These are phyloP conservation scores for Fusarium nygamai DNA, from an alignment of 2,329 filamentous ascomycete genomes.

Conservation along the genomic window DNA sequence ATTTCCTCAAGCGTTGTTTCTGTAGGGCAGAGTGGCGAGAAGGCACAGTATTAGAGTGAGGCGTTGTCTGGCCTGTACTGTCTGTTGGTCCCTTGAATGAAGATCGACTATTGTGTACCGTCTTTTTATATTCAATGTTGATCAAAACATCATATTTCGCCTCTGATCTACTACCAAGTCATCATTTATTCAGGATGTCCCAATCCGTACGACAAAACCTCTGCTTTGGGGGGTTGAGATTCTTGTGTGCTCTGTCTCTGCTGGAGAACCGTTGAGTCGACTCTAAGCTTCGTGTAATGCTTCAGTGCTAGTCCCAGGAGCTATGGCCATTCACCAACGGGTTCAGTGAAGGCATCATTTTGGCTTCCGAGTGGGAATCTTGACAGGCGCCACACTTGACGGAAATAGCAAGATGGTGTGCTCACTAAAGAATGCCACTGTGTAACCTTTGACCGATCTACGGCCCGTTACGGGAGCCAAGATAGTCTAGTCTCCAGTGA, in stretches of 20 bases:
- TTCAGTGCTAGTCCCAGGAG: slow-evolving; percentile 12
- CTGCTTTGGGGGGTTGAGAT: slow-evolving; percentile 1
- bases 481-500: background rate
- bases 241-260: background rate
- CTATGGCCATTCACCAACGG: slow-evolving; percentile 7
- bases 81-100: background rate
- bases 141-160: background rate
- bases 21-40: slow-evolving; percentile 7
- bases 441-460: background rate
- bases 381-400: slow-evolving; percentile 5
- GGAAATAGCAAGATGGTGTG: slow-evolving; percentile 15
- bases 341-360: background rate
- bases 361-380: slow-evolving; percentile 20
- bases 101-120: background rate
- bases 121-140: background rate
- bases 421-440: slow-evolving; percentile 6
- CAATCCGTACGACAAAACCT: background rate
- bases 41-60: background rate
- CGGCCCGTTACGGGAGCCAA: background rate
- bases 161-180: background rate
- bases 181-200: background rate
- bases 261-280: background rate
- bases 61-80: background rate
- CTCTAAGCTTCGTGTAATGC: background rate
- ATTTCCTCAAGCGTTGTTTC: slow-evolving; percentile 6